Evolutionary conservation across 202 grass and related monocot genomes (phyloP).

Genomic region (Dendrocalamus latiflorus): DNA sequence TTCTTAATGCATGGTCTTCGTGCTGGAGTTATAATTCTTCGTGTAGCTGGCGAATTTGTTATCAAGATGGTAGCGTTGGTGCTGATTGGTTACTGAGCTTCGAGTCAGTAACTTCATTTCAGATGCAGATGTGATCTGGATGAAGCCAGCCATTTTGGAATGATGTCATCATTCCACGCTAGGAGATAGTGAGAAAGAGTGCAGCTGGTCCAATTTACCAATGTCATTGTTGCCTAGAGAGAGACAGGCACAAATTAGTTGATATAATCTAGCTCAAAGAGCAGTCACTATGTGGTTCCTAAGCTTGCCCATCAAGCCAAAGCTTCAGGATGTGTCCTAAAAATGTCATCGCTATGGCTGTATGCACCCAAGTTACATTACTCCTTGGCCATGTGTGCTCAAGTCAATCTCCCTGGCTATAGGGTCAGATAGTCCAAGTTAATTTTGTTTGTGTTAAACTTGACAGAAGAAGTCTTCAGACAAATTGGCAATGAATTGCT

Average conservation of each 20-base stretch:
- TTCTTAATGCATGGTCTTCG: neutral
- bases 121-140: neutral
- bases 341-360: neutral
- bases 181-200: neutral
- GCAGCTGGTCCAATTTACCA: neutral
- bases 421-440: neutral
- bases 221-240: neutral
- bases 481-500: neutral
- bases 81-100: slow-evolving; percentile 4
- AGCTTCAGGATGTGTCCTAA: neutral
- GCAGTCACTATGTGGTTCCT: neutral
- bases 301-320: slow-evolving; percentile 7
- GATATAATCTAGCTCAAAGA: slow-evolving; percentile 24
- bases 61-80: neutral
- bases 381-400: neutral
- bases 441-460: neutral
- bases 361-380: neutral
- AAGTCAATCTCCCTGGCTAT: slow-evolving; percentile 5
- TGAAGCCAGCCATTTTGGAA: slow-evolving; percentile 12
- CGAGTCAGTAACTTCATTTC: slow-evolving; percentile 6
- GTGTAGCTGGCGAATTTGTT: neutral
- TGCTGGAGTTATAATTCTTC: neutral
- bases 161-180: neutral
- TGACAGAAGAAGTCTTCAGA: neutral
- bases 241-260: slow-evolving; percentile 15